phyloP scores from a whole-genome alignment of 2,329 filamentous ascomycete genomes.

The Graphilbum ipis-grandicollis region DNA sequence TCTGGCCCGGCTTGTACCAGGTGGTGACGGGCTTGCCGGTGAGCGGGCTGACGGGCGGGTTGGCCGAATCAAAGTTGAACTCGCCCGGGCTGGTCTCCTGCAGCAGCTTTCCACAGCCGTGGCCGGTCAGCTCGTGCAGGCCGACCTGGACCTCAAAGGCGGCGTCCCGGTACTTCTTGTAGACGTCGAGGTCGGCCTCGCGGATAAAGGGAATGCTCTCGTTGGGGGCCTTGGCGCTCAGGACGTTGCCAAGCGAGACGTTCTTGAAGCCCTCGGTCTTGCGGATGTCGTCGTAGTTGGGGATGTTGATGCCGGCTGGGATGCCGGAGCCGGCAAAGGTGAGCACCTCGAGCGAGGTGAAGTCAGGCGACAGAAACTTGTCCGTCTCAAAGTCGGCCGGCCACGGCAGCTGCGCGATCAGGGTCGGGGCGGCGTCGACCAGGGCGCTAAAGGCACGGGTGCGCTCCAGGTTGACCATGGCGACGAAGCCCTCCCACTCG shows the following conservation, averaged over 20 bases:
- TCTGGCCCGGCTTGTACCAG: conserved; percentile 91
- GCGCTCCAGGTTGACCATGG: conserved; percentile 75
- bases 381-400: conserved; percentile 82
- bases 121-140: conserved; percentile 72
- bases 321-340: conserved; percentile 59
- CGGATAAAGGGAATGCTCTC: conserved; percentile 86
- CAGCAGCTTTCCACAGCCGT: conserved; percentile 84
- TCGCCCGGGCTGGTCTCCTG: conserved; percentile 70
- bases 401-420: conserved; percentile 89
- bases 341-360: conserved; percentile 83
- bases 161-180: conserved; percentile 65
- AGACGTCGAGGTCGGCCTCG: conserved; percentile 59
- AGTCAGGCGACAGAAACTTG: conserved; percentile 87
- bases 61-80: conserved; percentile 76
- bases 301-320: conserved; percentile 51
- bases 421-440: conserved; percentile 59
- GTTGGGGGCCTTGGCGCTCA: conserved; percentile 79
- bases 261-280: conserved; percentile 84
- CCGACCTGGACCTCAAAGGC: conserved; percentile 94
- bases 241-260: conserved; percentile 80
- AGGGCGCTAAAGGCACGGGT: conserved; percentile 76
- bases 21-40: conserved; percentile 60
- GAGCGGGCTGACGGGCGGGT: conserved; percentile 67
- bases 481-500: conserved; percentile 76
- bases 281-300: conserved; percentile 60